Evolutionary conservation across 176 grass and related monocot genomes (phyloP).

Genomic region (Avena sativa): DNA sequence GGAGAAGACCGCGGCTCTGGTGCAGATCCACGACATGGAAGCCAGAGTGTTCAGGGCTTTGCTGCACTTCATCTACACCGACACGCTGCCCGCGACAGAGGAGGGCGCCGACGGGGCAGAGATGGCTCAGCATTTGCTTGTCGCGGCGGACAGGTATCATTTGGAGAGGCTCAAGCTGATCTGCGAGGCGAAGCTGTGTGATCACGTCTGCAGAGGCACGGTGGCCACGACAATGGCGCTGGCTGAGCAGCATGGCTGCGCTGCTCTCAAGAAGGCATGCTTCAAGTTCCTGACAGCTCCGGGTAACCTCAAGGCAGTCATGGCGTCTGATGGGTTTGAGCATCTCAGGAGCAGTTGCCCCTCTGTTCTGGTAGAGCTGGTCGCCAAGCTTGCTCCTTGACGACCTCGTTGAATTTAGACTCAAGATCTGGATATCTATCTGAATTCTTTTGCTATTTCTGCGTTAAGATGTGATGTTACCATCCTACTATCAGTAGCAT

Average conservation of each 20-base stretch:
- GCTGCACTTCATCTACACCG: slow-evolving; percentile 2
- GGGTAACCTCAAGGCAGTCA: not conserved
- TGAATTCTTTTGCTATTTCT: not conserved
- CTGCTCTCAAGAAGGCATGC: not conserved
- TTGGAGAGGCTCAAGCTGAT: not conserved
- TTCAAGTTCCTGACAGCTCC: not conserved
- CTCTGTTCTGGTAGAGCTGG: not conserved
- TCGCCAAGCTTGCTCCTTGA: not conserved
- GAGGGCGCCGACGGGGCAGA: not conserved
- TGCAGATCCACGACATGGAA: not conserved
- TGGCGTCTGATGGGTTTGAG: not conserved
- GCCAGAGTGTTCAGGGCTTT: not conserved
- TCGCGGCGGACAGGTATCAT: not conserved
- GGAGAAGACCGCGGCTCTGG: not conserved
- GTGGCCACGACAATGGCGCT: not conserved
- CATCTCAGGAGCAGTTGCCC: not conserved
- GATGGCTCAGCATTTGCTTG: not conserved
- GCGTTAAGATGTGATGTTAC: too few species aligned
- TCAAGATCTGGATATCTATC: not conserved
- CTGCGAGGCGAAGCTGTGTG: not conserved
- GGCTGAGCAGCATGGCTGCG: not conserved
- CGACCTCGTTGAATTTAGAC: not conserved
- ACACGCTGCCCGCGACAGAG: not conserved
- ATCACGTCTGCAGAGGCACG: not conserved
- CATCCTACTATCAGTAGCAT: too few species aligned